Conservation (phyloP, 139 green algal species). For the Picochlorum sp. region DNA sequence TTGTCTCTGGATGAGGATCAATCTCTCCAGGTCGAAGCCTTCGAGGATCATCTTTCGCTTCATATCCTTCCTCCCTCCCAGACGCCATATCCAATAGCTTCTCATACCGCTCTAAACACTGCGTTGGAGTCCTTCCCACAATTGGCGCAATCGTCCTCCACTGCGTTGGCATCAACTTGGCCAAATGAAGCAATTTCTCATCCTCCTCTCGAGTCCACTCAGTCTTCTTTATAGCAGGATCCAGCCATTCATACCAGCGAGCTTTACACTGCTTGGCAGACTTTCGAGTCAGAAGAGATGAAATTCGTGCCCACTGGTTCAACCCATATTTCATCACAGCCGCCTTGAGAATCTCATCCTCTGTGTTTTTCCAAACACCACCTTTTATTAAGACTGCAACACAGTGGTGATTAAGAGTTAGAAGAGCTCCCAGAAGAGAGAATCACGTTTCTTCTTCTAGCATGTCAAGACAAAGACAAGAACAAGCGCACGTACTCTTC, state of each 20-base stretch:
- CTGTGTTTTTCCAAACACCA: slow-evolving; percentile 97
- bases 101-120: slow-evolving; percentile 96
- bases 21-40: slow-evolving; percentile 93
- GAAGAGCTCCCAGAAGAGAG: too few species aligned
- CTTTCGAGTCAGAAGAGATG: slow-evolving; percentile 93
- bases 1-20: slow-evolving; percentile 94
- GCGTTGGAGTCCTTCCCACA: slow-evolving; percentile 87
- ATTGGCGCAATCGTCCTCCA: slow-evolving; percentile 98
- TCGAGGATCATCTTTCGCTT: slow-evolving; percentile 83
- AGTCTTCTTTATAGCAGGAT: slow-evolving; percentile 98
- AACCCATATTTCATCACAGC: slow-evolving; percentile 99
- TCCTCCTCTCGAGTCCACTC: slow-evolving; percentile 99
- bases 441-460: too few species aligned
- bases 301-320: slow-evolving; percentile 88
- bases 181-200: slow-evolving; percentile 98
- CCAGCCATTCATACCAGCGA: slow-evolving; percentile 98
- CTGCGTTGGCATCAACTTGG: slow-evolving; percentile 98
- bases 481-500: too few species aligned
- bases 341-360: slow-evolving; percentile 99
- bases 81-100: slow-evolving; percentile 77
- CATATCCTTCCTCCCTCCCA: slow-evolving; percentile 75
- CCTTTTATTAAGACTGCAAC: slow-evolving; percentile 32
- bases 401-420: neutral
- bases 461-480: too few species aligned
- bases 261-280: slow-evolving; percentile 99